These are phyloP conservation scores for Brassica nigra DNA, from an alignment of 345 rosid species.

Conservation along the genomic window DNA sequence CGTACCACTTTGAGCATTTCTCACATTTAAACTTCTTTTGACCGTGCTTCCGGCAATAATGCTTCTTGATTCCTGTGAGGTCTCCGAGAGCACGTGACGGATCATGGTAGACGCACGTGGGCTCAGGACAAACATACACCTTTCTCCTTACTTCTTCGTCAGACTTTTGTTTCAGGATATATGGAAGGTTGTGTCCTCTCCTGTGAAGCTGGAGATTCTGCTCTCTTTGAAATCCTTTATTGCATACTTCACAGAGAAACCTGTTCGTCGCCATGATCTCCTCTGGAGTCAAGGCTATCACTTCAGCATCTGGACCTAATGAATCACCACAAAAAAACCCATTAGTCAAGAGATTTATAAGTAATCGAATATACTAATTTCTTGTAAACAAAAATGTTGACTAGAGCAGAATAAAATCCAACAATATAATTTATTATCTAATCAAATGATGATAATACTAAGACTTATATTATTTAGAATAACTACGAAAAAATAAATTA, in stretches of 20 bases:
- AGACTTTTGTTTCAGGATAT: conserved; percentile 69
- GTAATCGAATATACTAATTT: conserved; percentile 6
- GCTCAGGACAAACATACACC: conserved; percentile 80
- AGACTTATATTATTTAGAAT: background rate
- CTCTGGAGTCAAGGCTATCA: conserved; percentile 78
- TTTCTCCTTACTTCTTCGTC: conserved; percentile 69
- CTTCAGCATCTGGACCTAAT: conserved; percentile 82
- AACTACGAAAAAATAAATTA: background rate
- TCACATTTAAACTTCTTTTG: conserved; percentile 83
- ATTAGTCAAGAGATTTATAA: background rate
- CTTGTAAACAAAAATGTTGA: conserved; percentile 27
- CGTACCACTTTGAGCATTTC: conserved; percentile 67
- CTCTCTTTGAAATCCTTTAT: conserved; percentile 80
- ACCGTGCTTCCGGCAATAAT: conserved; percentile 69
- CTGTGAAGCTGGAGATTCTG: conserved; percentile 81
- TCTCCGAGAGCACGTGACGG: conserved; percentile 82
- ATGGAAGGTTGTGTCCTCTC: conserved; percentile 82
- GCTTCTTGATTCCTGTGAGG: conserved; percentile 79
- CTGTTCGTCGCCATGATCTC: conserved; percentile 80
- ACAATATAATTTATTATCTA: background rate
- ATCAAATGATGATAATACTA: background rate
- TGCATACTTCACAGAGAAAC: conserved; percentile 79
- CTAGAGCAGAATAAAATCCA: background rate
- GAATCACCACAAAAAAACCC: background rate
- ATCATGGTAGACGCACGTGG: conserved; percentile 82